These are phyloP conservation scores for Colletotrichum tropicale DNA, from an alignment of 2,329 filamentous ascomycete species.

Conservation along the genomic window DNA sequence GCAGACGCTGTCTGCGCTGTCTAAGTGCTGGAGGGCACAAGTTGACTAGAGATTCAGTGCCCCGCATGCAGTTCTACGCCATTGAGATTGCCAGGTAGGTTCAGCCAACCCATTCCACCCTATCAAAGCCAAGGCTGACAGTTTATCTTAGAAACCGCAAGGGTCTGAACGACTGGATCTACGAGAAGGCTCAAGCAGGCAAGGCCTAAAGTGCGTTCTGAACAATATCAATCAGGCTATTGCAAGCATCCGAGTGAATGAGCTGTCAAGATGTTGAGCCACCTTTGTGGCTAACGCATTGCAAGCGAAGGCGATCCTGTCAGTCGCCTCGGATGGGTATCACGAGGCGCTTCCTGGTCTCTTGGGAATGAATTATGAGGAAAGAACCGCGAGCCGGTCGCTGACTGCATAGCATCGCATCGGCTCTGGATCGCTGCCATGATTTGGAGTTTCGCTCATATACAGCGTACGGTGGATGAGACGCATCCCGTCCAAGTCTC, in stretches of 20 bases:
- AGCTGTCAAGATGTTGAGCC: not conserved
- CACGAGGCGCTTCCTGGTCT: not conserved
- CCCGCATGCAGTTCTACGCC: conserved; percentile 63
- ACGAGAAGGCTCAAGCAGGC: conserved; percentile 77
- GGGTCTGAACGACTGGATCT: conserved; percentile 96
- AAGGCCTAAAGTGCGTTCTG: conserved; percentile 38
- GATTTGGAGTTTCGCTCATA: not conserved
- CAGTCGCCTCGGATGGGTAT: not conserved
- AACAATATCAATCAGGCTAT: not conserved
- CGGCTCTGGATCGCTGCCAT: not conserved
- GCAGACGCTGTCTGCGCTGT: not conserved
- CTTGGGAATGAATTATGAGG: not conserved
- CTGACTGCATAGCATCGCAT: not conserved
- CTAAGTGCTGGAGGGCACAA: not conserved
- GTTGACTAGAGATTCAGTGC: conserved; percentile 40
- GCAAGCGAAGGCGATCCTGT: not conserved
- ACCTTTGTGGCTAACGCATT: not conserved
- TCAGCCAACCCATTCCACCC: not conserved
- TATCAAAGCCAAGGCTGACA: not conserved
- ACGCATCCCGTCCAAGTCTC: not conserved
- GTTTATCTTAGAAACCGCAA: conserved; percentile 77
- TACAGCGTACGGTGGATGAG: not conserved
- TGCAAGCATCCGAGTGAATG: not conserved
- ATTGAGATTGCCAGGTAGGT: conserved; percentile 50
- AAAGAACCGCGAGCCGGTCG: not conserved